Base-by-base conservation (phyloP, 768 basidiomycete species). In the Amanita subjunquillea region DNA sequence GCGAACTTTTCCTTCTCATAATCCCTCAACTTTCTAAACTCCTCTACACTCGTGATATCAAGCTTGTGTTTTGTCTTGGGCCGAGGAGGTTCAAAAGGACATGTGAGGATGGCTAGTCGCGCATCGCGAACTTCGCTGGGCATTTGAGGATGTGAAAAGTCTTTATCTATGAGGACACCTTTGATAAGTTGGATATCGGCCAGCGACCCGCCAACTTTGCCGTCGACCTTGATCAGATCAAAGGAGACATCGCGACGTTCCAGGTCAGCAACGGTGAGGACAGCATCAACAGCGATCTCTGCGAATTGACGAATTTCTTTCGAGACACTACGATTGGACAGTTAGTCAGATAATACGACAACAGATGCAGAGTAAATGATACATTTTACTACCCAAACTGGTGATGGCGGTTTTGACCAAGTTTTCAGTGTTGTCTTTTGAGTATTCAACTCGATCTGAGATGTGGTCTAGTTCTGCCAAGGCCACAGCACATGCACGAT, bases 131-230 rank as follows among this genome's bases (percentile, higher is more conserved):
- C 85, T 34, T 72, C 75, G 54, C 79, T 83, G 7, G 95, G 95
- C 96, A 99, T 99, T 68, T 96, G 92, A 3, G 95, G 88, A 63
- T 99, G 96, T 10, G 93, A 97, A 88, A 99, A 95, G 71, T 99
- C 95, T 71, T 99, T 99, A 83, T 99, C 96, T 65, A 99, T 81
- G 60, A 99, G 89, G 40, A 99, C 96, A 60, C 96, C 96, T 61
- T 87, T 87, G 73, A 99, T 95, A 60, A 99, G 79, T 40, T 80
- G 82, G 6, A 91, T 98, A 70, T 99, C 96, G 7, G 90, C 91
- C 37, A 99, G 79, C 8, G 93, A 91, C 37, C 96, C 96, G 43
- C 96, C 96, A 57, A 98, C 95, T 72, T 98, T 98, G 63, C 95
- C 95, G 59, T 96, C 91, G 12, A 98, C 95, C 68, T 99, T 98